phyloP scores from a whole-genome alignment of 495 filamentous ascomycete genomes.

The Talaromyces thailandensis region DNA sequence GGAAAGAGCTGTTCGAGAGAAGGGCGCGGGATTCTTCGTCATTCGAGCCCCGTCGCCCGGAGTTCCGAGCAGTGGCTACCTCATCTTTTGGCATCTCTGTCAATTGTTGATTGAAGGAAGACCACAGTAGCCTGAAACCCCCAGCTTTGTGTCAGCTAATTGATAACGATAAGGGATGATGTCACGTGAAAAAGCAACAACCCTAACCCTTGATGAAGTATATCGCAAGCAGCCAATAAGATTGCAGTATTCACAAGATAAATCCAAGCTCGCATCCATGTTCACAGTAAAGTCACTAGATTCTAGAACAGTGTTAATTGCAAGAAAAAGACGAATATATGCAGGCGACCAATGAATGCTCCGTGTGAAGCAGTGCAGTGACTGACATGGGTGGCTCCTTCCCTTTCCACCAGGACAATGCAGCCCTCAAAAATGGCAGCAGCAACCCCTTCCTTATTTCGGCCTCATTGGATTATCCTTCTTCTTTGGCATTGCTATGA shows the following conservation, averaged over 20 bases:
- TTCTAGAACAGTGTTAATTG: background rate
- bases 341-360: background rate
- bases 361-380: background rate
- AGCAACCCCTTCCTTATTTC: background rate
- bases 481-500: background rate
- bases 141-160: background rate
- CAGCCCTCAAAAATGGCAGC: background rate
- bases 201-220: background rate
- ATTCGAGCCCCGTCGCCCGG: slow-evolving; percentile 19
- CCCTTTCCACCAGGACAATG: background rate
- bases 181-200: background rate
- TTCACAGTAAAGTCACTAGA: background rate
- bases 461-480: background rate
- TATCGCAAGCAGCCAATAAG: background rate
- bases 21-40: slow-evolving; percentile 22
- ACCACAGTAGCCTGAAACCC: background rate
- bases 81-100: slow-evolving; percentile 40
- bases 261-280: background rate
- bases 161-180: slow-evolving; percentile 7
- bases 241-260: background rate
- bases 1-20: slow-evolving; percentile 14
- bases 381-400: background rate
- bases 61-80: slow-evolving; percentile 18
- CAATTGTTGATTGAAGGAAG: slow-evolving; percentile 6
- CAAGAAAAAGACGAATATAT: background rate